Base-by-base conservation (phyloP, 2,329 filamentous ascomycete species). In the Neofusicoccum kwambonambiense region DNA sequence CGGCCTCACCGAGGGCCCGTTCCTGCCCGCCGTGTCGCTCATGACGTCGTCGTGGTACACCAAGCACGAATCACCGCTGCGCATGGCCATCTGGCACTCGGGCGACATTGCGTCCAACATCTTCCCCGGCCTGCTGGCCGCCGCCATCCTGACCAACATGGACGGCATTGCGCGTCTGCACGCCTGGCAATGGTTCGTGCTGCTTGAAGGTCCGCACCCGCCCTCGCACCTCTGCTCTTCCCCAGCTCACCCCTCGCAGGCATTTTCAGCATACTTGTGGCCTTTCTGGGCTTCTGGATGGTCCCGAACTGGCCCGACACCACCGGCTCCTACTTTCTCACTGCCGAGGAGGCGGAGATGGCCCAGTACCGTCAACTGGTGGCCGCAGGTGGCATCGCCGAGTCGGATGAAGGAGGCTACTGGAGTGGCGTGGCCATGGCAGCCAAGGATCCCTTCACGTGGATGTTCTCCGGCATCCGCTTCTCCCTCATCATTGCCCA, bases 291-390 rank as follows among this genome's bases (percentile, higher is more conserved):
- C n/a, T 70, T 74, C 54, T 72, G 77, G 67, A 68, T 78, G 47
- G 67, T 79, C n/a, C 77, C 77, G 1, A 84, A 87, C 67, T 72
- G 86, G 62, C 85, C 86, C 1, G 79, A 81, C 69, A 87, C 86
- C 73, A 80, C 85, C 15, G 50, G 50, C 27, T 35, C 50, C 72
- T 79, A 52, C 71, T 81, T 67, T 77, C 87, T 50, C 34, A 58
- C 54, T 2, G 11, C 37, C 2, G 54, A 58, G 17, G 54, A 58
- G 39, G 31, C 37, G 1, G 17, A 58, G 19, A 45, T 58, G 37
- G 85, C 85, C 0, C 82, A 85, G 12, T 52, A 52, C 15, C 50
- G 50, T 17, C 50, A 52, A 15, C 50, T 52, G 1, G 50, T 52
- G 4, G 37, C 27, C 12, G 50, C 31, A 3, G 50, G 50, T 8